phyloP scores from a whole-genome alignment of 75 land plant genomes.

The Cupressus sempervirens region DNA sequence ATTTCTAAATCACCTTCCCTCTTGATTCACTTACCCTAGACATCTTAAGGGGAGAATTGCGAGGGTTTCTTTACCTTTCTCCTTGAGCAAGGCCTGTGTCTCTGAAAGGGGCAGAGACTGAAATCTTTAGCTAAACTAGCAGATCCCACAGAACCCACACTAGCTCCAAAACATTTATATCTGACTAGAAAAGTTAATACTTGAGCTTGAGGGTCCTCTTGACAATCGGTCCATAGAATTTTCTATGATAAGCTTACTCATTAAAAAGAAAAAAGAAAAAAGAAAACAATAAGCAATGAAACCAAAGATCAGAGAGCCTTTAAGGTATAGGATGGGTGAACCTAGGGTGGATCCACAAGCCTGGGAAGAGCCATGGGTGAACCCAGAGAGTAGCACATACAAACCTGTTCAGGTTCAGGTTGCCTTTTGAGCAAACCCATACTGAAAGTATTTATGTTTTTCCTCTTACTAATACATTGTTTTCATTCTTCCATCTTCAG shows the following conservation, averaged over 20 bases:
- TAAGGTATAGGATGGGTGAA: background rate
- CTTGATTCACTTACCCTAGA: no score
- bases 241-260: background rate
- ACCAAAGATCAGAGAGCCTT: background rate
- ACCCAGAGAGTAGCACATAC: no score
- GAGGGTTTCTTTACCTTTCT: no score
- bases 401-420: no score
- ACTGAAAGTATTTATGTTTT: background rate
- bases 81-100: no score
- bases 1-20: no score
- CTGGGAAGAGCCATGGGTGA: no score
- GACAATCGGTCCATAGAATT: background rate
- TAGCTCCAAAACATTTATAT: background rate
- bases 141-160: background rate
- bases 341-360: background rate
- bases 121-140: no score
- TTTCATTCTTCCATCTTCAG: background rate
- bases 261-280: background rate
- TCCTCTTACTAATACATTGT: background rate
- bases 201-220: background rate
- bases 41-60: no score
- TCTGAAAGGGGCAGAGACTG: no score
- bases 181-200: background rate
- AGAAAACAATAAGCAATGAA: background rate
- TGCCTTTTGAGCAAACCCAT: background rate